Conservation (phyloP, 805 yeast species). For the Candida peoriensis region DNA sequence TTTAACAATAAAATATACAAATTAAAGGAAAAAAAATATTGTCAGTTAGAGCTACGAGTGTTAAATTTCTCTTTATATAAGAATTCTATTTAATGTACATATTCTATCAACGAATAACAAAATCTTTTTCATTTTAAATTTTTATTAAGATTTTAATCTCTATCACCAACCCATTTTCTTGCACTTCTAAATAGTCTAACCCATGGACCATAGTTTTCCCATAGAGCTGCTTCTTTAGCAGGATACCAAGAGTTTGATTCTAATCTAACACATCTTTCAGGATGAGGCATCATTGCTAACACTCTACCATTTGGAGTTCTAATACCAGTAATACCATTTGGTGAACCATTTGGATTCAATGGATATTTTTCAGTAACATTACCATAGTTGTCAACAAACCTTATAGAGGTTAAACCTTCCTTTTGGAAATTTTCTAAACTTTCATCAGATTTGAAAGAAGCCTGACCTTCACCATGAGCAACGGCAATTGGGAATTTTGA, state of each 20-base stretch:
- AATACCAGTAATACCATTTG: constrained; percentile 89
- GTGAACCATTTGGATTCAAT: constrained; percentile 94
- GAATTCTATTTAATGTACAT: too few relatives aligned
- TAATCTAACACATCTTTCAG: constrained; percentile 86
- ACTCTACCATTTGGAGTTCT: constrained; percentile 90
- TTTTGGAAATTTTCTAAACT: constrained; percentile 44
- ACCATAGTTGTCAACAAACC: constrained; percentile 91
- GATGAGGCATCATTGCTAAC: constrained; percentile 98
- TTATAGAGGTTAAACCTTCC: constrained; percentile 56
- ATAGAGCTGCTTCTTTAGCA: constrained; percentile 45
- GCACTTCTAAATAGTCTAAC: constrained; percentile 87
- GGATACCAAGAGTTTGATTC: constrained; percentile 94
- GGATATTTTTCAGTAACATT: constrained; percentile 79
- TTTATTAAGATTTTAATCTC: constrained; percentile 1
- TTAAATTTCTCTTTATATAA: neutral
- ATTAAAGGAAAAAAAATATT: too few relatives aligned
- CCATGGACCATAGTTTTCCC: constrained; percentile 95
- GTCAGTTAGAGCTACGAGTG: too few relatives aligned
- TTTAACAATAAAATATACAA: too few relatives aligned
- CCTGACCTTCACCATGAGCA: constrained; percentile 98
- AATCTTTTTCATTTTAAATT: neutral
- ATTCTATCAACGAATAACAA: neutral
- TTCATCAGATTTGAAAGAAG: constrained; percentile 51
- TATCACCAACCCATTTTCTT: constrained; percentile 78
- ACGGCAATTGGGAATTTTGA: constrained; percentile 93